Evolutionary conservation across 306 rosid genomes (phyloP).

Genomic region (Trifolium pratense): DNA sequence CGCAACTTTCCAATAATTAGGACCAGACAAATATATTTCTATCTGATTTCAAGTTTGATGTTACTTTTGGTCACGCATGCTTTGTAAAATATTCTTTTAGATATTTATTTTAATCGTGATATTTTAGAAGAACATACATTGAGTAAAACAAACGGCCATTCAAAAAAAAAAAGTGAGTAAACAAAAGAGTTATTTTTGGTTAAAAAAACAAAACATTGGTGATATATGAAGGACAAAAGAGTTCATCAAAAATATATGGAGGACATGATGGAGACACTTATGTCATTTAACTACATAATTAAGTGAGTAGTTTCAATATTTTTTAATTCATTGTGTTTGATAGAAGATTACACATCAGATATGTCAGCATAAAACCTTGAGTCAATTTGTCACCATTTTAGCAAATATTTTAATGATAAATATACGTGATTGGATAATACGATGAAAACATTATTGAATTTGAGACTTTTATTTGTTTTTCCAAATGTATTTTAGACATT

Average conservation of each 20-base stretch:
- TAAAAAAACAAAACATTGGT: neutral
- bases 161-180: no score
- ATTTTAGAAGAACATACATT: neutral
- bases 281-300: conserved; percentile 6
- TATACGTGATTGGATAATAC: neutral
- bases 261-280: conserved; percentile 21
- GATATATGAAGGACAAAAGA: no score
- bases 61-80: neutral
- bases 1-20: neutral
- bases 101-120: conserved; percentile 7
- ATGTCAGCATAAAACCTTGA: neutral
- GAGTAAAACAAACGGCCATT: neutral
- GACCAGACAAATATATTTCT: neutral
- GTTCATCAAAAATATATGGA: neutral
- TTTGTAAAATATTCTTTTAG: conserved; percentile 7
- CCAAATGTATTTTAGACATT: neutral
- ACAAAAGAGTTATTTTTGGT: neutral
- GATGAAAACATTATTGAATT: neutral
- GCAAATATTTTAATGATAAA: neutral
- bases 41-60: neutral
- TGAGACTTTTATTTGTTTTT: neutral
- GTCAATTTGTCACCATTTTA: neutral
- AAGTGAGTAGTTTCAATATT: neutral
- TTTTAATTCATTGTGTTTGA: neutral
- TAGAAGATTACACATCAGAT: neutral